These are phyloP conservation scores for Podaxis sp. DNA, from an alignment of 768 basidiomycete genomes.

Conservation along the genomic window DNA sequence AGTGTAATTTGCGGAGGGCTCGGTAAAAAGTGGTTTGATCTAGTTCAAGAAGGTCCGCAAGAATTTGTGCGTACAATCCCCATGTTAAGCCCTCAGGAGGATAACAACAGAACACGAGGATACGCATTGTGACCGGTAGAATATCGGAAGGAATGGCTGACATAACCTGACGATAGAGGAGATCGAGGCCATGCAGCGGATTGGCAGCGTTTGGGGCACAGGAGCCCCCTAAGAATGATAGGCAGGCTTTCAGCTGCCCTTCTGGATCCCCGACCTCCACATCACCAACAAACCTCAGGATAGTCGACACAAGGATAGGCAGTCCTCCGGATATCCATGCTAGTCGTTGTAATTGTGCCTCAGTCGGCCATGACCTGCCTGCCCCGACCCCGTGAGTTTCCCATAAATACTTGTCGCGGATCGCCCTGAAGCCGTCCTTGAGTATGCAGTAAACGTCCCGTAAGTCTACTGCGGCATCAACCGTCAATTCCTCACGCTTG, in stretches of 20 bases:
- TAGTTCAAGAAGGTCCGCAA: too few relatives aligned
- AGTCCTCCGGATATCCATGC: neutral
- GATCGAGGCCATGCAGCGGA: neutral
- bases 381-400: neutral
- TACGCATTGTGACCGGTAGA: too few relatives aligned
- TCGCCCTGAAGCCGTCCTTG: neutral
- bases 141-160: neutral
- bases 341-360: neutral
- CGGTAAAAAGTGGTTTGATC: neutral
- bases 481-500: neutral
- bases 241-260: neutral
- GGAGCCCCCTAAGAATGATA: neutral
- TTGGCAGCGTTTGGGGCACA: neutral
- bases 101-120: too few relatives aligned
- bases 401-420: neutral
- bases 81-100: too few relatives aligned
- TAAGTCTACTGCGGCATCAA: neutral
- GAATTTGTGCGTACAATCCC: too few relatives aligned
- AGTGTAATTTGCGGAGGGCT: neutral
- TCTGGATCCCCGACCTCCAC: neutral
- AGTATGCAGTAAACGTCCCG: neutral
- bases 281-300: neutral
- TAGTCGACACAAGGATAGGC: neutral
- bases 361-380: neutral
- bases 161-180: neutral